These are phyloP conservation scores for Metarhizium humberi DNA, from an alignment of 2,329 filamentous ascomycete species.

Conservation along the genomic window DNA sequence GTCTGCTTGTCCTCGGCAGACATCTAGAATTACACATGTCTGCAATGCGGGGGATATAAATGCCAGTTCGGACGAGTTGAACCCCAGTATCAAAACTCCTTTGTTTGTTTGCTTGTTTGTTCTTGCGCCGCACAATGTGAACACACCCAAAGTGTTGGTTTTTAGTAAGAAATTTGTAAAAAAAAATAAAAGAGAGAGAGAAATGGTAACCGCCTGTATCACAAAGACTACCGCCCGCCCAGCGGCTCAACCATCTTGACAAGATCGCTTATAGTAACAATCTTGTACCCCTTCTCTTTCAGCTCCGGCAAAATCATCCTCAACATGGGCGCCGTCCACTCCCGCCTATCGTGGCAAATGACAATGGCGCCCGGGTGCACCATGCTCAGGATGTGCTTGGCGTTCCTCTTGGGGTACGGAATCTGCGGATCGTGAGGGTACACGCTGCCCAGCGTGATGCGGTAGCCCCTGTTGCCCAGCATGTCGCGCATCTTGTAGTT, in stretches of 20 bases:
- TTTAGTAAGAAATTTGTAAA: neutral
- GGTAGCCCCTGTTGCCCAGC: constrained; percentile 53
- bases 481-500: constrained; percentile 57
- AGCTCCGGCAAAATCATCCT: constrained; percentile 62
- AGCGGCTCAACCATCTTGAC: constrained; percentile 31
- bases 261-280: constrained; percentile 64
- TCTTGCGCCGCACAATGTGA: no score
- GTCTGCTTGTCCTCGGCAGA: no score
- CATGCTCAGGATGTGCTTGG: constrained; percentile 73
- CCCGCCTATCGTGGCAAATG: constrained; percentile 74
- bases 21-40: no score
- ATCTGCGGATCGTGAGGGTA: constrained; percentile 93
- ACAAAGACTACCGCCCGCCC: constrained; percentile 12
- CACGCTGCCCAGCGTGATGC: constrained; percentile 70
- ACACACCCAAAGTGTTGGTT: no score
- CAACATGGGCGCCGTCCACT: constrained; percentile 80
- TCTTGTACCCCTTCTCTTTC: constrained; percentile 55
- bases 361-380: constrained; percentile 67
- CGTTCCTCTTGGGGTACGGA: constrained; percentile 57
- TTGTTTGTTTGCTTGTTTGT: no score
- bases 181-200: neutral
- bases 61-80: no score
- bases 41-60: no score
- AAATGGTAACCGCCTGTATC: neutral
- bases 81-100: no score